phyloP scores from a whole-genome alignment of 148 eudicot species.

The Oxyria digyna region DNA sequence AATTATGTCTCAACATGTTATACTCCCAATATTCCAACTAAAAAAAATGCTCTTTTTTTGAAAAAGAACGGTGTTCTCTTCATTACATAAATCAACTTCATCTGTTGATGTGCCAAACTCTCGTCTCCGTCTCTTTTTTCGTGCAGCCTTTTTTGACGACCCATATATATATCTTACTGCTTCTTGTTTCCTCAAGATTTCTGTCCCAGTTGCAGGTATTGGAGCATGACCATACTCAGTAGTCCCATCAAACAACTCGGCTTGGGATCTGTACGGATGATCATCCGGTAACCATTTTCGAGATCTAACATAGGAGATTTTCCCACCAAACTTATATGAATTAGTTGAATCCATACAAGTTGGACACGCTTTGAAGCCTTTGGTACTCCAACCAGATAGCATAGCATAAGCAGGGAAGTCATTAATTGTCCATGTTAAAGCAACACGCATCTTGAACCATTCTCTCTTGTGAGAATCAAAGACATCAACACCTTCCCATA shows the following conservation, averaged over 20 bases:
- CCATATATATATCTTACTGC: neutral
- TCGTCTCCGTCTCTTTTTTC: too few species aligned
- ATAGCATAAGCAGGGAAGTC: slow-evolving; percentile 12
- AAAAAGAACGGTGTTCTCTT: too few species aligned
- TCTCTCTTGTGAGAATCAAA: too few species aligned
- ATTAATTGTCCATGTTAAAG: too few species aligned
- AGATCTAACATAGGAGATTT: neutral
- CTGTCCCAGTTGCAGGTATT: too few species aligned
- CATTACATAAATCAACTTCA: too few species aligned
- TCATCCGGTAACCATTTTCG: slow-evolving; percentile 1
- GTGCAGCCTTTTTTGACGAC: too few species aligned
- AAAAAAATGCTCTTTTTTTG: too few species aligned
- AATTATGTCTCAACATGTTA: too few species aligned
- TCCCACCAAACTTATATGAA: neutral
- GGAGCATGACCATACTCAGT: slow-evolving; percentile 6
- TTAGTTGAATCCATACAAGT: neutral
- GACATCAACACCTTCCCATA: neutral
- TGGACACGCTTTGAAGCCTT: slow-evolving; percentile 9
- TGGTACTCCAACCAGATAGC: slow-evolving; percentile 5
- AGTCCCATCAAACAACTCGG: slow-evolving; percentile 6
- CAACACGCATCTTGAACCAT: too few species aligned
- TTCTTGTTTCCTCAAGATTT: neutral
- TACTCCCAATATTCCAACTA: too few species aligned
- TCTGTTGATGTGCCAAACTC: too few species aligned
- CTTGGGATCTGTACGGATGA: slow-evolving; percentile 1